Base-by-base conservation (phyloP, 192 early-diverging fungal species). In the Martensiomyces pterosporus region DNA sequence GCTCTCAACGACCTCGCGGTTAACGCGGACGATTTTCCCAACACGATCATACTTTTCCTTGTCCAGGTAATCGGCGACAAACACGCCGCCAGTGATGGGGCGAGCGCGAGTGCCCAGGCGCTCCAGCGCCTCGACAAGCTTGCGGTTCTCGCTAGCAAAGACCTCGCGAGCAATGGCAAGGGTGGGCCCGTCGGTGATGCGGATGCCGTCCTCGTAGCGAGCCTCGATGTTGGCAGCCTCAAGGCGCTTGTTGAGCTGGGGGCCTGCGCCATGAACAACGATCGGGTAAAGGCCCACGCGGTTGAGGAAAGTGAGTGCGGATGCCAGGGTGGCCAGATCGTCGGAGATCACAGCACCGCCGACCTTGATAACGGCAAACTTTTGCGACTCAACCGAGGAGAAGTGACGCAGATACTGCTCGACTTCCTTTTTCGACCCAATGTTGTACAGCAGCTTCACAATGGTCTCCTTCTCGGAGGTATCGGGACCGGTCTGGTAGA, bases 361-460 rank as follows among this genome's bases (percentile, higher is more conserved):
- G 18, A 99, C 96, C 71, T 99, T 99, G 80, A 99, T 96, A 29
- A 99, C 93, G 7, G 97, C 97, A 76, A 99, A 99, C 78, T 97
- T 94, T 80, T 99, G 97, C 17, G 90, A 92, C 71, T 97, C 93
- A 37, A 97, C 97, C 0, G 90, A 92, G 1, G 92, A 90, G 64
- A 99, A 99, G 57, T 93, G 91, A 24, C 88, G 83, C 44, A 99
- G 82, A 51, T 99, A 99, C 79, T 96, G 93, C 64, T 99, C 93
- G 16, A 97, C 94, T 58, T 99, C 97, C 75, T 93, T 95, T 64
- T 91, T 91, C 9, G 94, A 97, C 26, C 94, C 97, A 74, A 99
- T 97, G 71, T 97, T 99, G 79, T 99, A 97, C 23, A 99, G 79
- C 15, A 92, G 73, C 62, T 85, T 88, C 24, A 85, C 79, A 52